Percentiles rank a stretch among this genome's conserved stretches.
phyloP scores from a whole-genome alignment of 2,329 filamentous ascomycete genomes.

The Ascocoryne sarcoides region DNA sequence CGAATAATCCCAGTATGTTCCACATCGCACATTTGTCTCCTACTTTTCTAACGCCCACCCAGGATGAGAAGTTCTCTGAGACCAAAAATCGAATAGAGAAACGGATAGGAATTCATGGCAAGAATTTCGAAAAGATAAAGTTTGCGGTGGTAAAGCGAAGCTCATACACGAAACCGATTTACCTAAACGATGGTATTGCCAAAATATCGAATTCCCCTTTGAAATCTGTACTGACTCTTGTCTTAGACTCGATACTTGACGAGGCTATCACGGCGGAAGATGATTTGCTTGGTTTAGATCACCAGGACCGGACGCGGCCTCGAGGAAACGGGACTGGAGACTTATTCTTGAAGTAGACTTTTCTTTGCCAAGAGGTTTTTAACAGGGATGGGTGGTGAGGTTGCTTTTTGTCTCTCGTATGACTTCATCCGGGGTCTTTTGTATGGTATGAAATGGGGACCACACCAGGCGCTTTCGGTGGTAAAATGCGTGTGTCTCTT shows the following conservation, averaged over 20 bases:
- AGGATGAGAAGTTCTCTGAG: slow-evolving; percentile 81
- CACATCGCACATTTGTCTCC: not conserved
- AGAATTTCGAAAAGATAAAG: slow-evolving; percentile 97
- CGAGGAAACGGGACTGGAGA: slow-evolving; percentile 53
- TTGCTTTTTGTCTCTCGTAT: not conserved
- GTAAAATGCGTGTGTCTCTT: not conserved
- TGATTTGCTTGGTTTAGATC: slow-evolving; percentile 56
- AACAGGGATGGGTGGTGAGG: not conserved
- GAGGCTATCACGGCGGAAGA: slow-evolving; percentile 51
- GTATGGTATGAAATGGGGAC: not conserved
- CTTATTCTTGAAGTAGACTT: slow-evolving; percentile 44
- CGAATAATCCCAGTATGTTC: slow-evolving; percentile 64
- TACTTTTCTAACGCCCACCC: slow-evolving; percentile 5
- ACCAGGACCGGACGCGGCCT: slow-evolving; percentile 51
- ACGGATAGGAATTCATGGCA: slow-evolving; percentile 89
- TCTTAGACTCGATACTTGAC: slow-evolving; percentile 10
- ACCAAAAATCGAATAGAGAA: slow-evolving; percentile 93
- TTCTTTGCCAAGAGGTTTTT: not conserved
- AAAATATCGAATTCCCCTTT: too few species aligned
- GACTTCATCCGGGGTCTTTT: not conserved
- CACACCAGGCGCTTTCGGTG: not conserved
- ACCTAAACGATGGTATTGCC: slow-evolving; percentile 73
- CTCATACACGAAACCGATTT: slow-evolving; percentile 68
- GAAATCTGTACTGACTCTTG: too few species aligned
- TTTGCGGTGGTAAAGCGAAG: slow-evolving; percentile 70